Evolutionary conservation across 2,329 filamentous ascomycete species (phyloP).

Genomic region (Cephalotrichum gorgonifer): DNA sequence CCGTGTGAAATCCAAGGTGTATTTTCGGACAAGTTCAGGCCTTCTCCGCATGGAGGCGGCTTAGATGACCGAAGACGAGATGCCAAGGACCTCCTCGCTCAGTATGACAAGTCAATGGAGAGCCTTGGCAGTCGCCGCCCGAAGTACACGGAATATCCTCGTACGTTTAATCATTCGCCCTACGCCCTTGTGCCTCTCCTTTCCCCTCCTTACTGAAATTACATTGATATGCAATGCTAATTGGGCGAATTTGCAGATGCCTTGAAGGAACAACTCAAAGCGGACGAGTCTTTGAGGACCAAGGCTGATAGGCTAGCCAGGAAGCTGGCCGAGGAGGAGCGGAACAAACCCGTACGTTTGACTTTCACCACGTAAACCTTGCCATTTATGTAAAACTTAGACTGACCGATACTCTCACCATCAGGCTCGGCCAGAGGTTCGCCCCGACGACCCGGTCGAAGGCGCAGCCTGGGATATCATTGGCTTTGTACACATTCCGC

Average conservation of each 20-base stretch:
- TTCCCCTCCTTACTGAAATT: neutral
- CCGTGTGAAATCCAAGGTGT: slow-evolving; percentile 33
- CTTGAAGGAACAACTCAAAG: slow-evolving; percentile 35
- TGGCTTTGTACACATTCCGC: slow-evolving; percentile 38
- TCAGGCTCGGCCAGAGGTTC: slow-evolving; percentile 28
- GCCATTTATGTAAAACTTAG: neutral
- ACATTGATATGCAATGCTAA: neutral
- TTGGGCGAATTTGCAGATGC: slow-evolving; percentile 17
- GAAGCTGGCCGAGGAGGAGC: slow-evolving; percentile 28
- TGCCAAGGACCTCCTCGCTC: slow-evolving; percentile 25
- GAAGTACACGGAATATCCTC: slow-evolving; percentile 36
- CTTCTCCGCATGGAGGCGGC: slow-evolving; percentile 25
- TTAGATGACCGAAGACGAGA: slow-evolving; percentile 30
- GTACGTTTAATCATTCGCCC: slow-evolving; percentile 12
- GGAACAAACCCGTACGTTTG: slow-evolving; percentile 26
- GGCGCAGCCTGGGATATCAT: slow-evolving; percentile 43
- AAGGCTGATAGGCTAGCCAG: slow-evolving; percentile 35
- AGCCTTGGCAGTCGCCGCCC: slow-evolving; percentile 29
- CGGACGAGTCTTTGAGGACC: slow-evolving; percentile 32
- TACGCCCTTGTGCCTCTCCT: neutral
- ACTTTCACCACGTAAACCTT: neutral
- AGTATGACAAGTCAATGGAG: slow-evolving; percentile 31
- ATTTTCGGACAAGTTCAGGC: slow-evolving; percentile 29
- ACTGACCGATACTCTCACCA: neutral
- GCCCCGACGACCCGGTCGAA: slow-evolving; percentile 33